phyloP scores from a whole-genome alignment of 1,284 basidiomycete species.

The Meira miltonrushii region DNA sequence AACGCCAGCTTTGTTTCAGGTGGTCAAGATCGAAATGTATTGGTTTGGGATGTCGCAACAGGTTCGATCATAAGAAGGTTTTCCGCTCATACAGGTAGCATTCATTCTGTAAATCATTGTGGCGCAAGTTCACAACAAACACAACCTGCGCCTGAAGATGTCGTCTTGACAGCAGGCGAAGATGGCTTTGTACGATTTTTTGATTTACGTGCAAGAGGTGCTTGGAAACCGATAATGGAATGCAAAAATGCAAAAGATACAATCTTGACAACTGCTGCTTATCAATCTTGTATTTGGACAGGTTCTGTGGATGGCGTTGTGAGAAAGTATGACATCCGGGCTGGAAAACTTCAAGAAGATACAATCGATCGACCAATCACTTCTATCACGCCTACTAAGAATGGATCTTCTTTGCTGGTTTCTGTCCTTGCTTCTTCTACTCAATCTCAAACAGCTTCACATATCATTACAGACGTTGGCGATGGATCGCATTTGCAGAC shows the following conservation, averaged over 20 bases:
- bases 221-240: constrained; percentile 73
- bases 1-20: constrained; percentile 89
- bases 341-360: constrained; percentile 80
- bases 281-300: constrained; percentile 59
- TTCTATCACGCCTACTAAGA: constrained; percentile 64
- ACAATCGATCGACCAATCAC: constrained; percentile 77
- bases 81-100: constrained; percentile 80
- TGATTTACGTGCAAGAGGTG: constrained; percentile 56
- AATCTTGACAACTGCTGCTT: constrained; percentile 63
- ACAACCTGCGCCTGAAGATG: constrained; percentile 14
- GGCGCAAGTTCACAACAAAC: constrained; percentile 7
- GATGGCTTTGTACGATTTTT: constrained; percentile 42
- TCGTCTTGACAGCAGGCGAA: constrained; percentile 31
- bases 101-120: constrained; percentile 77
- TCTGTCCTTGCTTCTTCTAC: constrained; percentile 62
- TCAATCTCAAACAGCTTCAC: constrained; percentile 60
- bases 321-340: constrained; percentile 85
- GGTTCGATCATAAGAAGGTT: constrained; percentile 76
- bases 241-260: constrained; percentile 85
- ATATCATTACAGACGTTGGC: constrained; percentile 76
- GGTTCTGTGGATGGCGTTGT: constrained; percentile 87
- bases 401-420: constrained; percentile 72
- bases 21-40: constrained; percentile 85
- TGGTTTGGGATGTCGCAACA: constrained; percentile 89
- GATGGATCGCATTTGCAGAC: constrained; percentile 80